These are phyloP conservation scores for Leccinum disarticulatum DNA, from an alignment of 768 basidiomycete genomes.

Conservation along the genomic window DNA sequence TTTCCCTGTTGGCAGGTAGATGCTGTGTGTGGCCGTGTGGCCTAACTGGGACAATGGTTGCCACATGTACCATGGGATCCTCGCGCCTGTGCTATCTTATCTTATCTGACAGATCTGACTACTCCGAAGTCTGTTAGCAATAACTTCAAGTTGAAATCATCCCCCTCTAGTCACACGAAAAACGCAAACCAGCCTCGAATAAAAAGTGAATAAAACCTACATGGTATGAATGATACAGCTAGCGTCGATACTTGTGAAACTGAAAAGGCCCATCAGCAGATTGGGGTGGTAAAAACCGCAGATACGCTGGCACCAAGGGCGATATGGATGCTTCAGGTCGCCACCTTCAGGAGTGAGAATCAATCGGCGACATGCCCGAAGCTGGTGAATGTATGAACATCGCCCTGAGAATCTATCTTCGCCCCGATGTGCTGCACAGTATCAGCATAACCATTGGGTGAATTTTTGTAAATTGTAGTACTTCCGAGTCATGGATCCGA, in stretches of 20 bases:
- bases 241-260: background rate
- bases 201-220: background rate
- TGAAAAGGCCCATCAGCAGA: background rate
- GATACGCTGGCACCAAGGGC: background rate
- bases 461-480: background rate
- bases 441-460: background rate
- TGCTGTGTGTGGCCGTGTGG: constrained; percentile 20
- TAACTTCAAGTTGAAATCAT: background rate
- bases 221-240: background rate
- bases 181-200: background rate
- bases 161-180: background rate
- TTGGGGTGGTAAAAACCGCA: background rate
- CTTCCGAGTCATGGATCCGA: background rate
- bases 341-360: background rate
- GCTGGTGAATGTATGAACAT: background rate
- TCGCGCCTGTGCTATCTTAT: constrained; percentile 17
- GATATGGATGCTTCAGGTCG: background rate
- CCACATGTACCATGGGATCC: constrained; percentile 9
- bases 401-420: background rate
- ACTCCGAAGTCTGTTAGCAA: no score
- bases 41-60: constrained; percentile 7
- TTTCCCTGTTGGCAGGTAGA: constrained; percentile 11
- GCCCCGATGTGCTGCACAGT: background rate
- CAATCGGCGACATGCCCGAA: background rate
- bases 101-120: constrained; percentile 16